These are phyloP conservation scores for Zanthoxylum bungeanum DNA, from an alignment of 345 rosid species.

Conservation along the genomic window DNA sequence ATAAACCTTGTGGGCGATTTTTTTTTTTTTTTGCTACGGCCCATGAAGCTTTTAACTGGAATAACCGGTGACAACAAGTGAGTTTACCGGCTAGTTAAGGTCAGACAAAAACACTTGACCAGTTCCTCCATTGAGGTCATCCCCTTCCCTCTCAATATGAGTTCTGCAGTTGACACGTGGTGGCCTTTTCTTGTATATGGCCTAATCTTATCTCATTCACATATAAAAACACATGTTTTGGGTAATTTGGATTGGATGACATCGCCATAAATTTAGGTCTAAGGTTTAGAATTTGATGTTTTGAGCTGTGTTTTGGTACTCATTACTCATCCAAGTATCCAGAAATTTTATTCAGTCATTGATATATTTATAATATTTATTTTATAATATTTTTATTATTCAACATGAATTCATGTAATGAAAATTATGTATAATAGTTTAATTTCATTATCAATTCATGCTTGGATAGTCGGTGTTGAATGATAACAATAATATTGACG, in stretches of 20 bases:
- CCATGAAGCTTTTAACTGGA: slow-evolving; percentile 4
- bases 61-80: slow-evolving; percentile 10
- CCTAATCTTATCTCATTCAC: slow-evolving; percentile 33
- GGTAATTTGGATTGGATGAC: background rate
- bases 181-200: slow-evolving; percentile 15
- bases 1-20: background rate
- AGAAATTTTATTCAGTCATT: no score
- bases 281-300: no score
- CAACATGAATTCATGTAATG: no score
- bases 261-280: background rate
- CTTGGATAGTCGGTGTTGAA: no score
- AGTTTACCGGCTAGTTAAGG: slow-evolving; percentile 21
- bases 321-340: no score
- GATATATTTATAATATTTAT: no score
- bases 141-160: slow-evolving; percentile 13
- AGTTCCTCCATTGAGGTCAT: slow-evolving; percentile 31
- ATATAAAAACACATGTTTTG: background rate
- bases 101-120: slow-evolving; percentile 14
- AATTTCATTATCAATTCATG: no score
- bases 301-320: no score
- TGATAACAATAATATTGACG: no score
- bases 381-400: no score
- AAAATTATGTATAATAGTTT: no score
- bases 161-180: slow-evolving; percentile 28
- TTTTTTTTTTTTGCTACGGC: background rate